A percentile compares a stretch with the other conserved stretches of the same genome.
Evolutionary conservation across 225 moss, liverwort and hornwort genomes (phyloP).

Genomic region (Takakia lepidozioides): DNA sequence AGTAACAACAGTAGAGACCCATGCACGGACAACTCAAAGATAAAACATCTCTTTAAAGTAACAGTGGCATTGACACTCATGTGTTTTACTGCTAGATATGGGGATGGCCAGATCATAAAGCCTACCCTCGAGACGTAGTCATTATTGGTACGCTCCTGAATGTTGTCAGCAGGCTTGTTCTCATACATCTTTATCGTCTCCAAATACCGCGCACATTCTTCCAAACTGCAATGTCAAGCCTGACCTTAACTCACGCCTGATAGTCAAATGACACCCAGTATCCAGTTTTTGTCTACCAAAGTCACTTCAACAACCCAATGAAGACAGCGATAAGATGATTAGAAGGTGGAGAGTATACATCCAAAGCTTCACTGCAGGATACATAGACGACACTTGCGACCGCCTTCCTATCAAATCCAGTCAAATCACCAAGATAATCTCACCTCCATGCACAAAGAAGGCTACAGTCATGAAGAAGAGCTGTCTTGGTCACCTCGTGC

Average conservation of each 20-base stretch:
- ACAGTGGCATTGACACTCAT: too few relatives aligned
- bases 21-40: not conserved
- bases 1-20: not conserved
- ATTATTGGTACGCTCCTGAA: constrained; percentile 96
- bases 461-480: constrained; percentile 93
- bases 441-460: constrained; percentile 99
- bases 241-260: constrained; percentile 3
- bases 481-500: constrained; percentile 91
- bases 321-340: too few relatives aligned
- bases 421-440: constrained; percentile 5
- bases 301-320: too few relatives aligned
- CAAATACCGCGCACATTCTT: constrained; percentile 96
- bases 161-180: constrained; percentile 96
- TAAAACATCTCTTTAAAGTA: too few relatives aligned
- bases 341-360: too few relatives aligned
- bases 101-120: too few relatives aligned
- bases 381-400: too few relatives aligned
- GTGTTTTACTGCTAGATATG: too few relatives aligned
- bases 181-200: constrained; percentile 96
- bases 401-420: too few relatives aligned
- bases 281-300: too few relatives aligned
- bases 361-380: too few relatives aligned
- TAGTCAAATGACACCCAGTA: too few relatives aligned
- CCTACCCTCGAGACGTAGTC: constrained; percentile 91
- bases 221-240: constrained; percentile 50